These are phyloP conservation scores for Fusarium anthophilum DNA, from an alignment of 2,329 filamentous ascomycete species.

Conservation along the genomic window DNA sequence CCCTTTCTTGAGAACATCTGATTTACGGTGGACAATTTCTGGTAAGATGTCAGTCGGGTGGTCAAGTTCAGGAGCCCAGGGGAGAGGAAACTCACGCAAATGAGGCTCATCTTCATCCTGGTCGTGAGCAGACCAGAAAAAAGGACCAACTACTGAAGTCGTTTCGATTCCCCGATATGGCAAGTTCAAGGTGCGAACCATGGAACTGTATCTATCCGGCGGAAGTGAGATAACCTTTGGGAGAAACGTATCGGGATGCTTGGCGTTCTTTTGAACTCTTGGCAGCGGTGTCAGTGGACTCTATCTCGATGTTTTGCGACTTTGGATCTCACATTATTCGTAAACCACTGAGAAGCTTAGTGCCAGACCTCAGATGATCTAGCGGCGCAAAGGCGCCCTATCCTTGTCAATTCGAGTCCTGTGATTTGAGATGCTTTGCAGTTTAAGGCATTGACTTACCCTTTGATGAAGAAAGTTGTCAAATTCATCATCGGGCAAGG, in stretches of 20 bases:
- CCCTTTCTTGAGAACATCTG: constrained; percentile 72
- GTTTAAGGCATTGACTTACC: constrained; percentile 49
- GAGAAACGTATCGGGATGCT: constrained; percentile 66
- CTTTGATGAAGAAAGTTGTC: constrained; percentile 63
- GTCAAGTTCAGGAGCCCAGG: neutral
- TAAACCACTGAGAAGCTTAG: constrained; percentile 60
- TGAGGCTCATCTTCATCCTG: constrained; percentile 65
- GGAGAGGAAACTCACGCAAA: constrained; percentile 56
- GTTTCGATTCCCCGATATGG: constrained; percentile 68
- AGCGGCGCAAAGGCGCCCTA: constrained; percentile 65
- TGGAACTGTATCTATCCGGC: constrained; percentile 60
- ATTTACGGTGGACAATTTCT: constrained; percentile 72
- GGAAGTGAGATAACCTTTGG: constrained; percentile 64
- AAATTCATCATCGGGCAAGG: constrained; percentile 64
- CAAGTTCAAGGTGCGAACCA: constrained; percentile 64
- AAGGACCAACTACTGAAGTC: constrained; percentile 67
- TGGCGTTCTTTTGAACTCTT: constrained; percentile 66
- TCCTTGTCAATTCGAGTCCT: constrained; percentile 14
- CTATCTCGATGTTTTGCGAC: neutral
- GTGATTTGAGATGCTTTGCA: neutral
- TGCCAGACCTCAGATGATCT: constrained; percentile 52
- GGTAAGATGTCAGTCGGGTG: neutral
- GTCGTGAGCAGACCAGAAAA: constrained; percentile 69
- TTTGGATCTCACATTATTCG: constrained; percentile 61
- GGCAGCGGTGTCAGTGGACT: neutral